Conservation (phyloP, 225 moss, liverwort and hornwort species). For the Sphagnum contortum region DNA sequence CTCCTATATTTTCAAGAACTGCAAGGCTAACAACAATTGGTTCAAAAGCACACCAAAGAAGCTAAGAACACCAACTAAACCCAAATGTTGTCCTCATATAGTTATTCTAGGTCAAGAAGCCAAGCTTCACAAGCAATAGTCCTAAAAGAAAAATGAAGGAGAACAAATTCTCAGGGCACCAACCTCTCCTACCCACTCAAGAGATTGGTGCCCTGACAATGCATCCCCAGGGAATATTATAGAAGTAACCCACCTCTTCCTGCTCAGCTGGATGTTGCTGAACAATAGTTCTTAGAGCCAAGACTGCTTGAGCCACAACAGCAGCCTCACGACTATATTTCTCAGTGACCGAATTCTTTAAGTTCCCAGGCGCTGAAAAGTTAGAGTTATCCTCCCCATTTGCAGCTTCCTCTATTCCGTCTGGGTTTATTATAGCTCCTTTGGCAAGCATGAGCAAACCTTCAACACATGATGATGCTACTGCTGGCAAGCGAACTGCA, state of each 20-base stretch:
- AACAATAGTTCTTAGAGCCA: constrained; percentile 73
- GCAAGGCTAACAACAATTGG: too few relatives aligned
- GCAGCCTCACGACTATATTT: constrained; percentile 63
- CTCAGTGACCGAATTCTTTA: constrained; percentile 23
- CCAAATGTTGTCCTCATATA: too few relatives aligned
- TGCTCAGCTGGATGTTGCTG: constrained; percentile 72
- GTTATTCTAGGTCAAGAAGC: too few relatives aligned
- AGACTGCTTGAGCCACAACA: constrained; percentile 85
- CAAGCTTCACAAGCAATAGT: too few relatives aligned
- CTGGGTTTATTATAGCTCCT: constrained; percentile 35
- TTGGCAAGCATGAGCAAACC: constrained; percentile 75
- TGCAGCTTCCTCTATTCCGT: constrained; percentile 14
- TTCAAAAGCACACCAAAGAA: too few relatives aligned
- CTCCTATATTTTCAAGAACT: too few relatives aligned
- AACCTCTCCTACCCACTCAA: too few relatives aligned
- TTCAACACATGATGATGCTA: constrained; percentile 75
- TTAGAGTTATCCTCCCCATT: constrained; percentile 31
- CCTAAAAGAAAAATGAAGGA: too few relatives aligned
- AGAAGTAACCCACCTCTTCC: constrained; percentile 49
- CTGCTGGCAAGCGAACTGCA: constrained; percentile 71
- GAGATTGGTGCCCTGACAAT: too few relatives aligned
- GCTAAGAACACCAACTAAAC: too few relatives aligned
- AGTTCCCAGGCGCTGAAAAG: constrained; percentile 15
- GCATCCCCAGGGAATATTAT: too few relatives aligned
- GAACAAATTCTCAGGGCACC: too few relatives aligned